Evolutionary conservation across 2,329 filamentous ascomycete genomes (phyloP), one percentile per base, ranked within the genome.

Genomic region (Cladosporium colombiae): DNA sequence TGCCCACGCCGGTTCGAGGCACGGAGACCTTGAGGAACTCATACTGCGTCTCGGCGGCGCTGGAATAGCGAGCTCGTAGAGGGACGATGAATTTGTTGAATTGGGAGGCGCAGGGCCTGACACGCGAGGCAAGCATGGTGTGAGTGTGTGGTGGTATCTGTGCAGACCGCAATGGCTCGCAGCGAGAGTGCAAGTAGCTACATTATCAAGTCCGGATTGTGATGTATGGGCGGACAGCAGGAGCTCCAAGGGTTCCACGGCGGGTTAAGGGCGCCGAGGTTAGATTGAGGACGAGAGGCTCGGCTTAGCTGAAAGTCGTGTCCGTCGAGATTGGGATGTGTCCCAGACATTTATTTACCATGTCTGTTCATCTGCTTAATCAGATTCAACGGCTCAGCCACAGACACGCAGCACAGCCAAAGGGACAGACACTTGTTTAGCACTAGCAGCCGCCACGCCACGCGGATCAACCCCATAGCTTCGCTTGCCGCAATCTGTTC

Each of bases 1-100:
- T 86, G 2, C 91, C 92, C 66, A 99, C 93, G 60, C 93, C 93
- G n/a, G 91, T 90, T 78, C 90, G 91, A 11, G 94, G 94, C 70
- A 87, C 88, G 21, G 91, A 92, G 60, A 92, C 88, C 71, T 95
- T 83, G 72, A 98, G 89, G 79, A 90, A 89, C 76, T 97, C 91
- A 80, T 96, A 97, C 63, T 78, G 79, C 66, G 79, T 73, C 55
- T 75, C 75, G 65, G 77, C 77, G 69, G 80, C 80, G 69, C 80
- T 79, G 75, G 81, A 82, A 65, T 80, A 78, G 61, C 86, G 83
- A 67, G 80, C 77, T 58, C 87, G 76, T 62, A 84, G 82, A 55
- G 88, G 87, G 40, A 89, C 80, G 50, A 84, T 84, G 60, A 81
- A 82, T 50, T 83, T 79, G 73, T 85, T 84, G 74, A 90, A 85